Evolutionary conservation across 1,139 yeast genomes (phyloP).

Genomic region (Yamadazyma taylorii): DNA sequence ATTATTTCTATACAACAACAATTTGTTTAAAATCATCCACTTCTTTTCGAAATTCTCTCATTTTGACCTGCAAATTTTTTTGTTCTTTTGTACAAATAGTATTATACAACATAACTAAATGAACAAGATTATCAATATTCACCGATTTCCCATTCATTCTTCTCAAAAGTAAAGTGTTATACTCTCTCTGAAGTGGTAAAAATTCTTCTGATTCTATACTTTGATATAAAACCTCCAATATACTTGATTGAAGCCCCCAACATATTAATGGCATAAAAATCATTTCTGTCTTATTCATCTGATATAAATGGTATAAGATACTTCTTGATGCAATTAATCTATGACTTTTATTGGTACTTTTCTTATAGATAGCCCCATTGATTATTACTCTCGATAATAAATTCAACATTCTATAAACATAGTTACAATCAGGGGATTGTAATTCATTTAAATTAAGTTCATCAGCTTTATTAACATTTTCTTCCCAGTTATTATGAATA

Average conservation of each 20-base stretch:
- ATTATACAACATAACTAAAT: too few species aligned
- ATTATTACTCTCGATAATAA: conserved; percentile 28
- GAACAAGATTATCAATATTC: too few species aligned
- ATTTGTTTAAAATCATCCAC: too few species aligned
- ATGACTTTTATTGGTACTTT: conserved; percentile 25
- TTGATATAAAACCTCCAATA: background rate
- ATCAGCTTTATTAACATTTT: background rate
- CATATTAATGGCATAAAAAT: conserved; percentile 30
- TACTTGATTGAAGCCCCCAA: conserved; percentile 14
- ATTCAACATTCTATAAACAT: conserved; percentile 21
- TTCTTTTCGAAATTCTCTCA: too few species aligned
- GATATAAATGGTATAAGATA: conserved; percentile 25
- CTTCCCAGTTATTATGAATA: too few species aligned
- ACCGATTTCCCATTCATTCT: too few species aligned
- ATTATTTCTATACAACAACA: too few species aligned
- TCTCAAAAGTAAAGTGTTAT: too few species aligned
- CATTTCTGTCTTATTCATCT: conserved; percentile 20
- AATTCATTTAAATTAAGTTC: conserved; percentile 1
- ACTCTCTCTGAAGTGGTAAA: too few species aligned
- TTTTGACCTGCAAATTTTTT: too few species aligned
- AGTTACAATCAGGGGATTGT: conserved; percentile 9
- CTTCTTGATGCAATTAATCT: conserved; percentile 28
- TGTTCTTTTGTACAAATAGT: too few species aligned
- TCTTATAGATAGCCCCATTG: conserved; percentile 23
- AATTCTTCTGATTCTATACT: too few species aligned